A percentile compares a stretch with the other conserved stretches of the same genome.
These are phyloP conservation scores for Chiua sp. DNA, from an alignment of 1,284 basidiomycete genomes.

Conservation along the genomic window DNA sequence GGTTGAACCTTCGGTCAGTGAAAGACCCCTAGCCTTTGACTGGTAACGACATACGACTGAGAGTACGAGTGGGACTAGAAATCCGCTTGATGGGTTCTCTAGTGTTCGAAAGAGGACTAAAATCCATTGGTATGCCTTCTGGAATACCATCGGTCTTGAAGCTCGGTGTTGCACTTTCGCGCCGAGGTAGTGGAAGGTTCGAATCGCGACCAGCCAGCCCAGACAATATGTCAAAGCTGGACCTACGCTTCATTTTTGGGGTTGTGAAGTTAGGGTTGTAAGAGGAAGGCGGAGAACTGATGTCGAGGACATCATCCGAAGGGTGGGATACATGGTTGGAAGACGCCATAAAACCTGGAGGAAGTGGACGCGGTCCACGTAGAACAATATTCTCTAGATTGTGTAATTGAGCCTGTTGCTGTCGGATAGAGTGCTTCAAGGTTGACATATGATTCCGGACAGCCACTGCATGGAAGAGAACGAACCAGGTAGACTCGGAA, in stretches of 20 bases:
- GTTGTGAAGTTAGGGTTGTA: constrained; percentile 40
- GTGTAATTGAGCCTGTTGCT: constrained; percentile 76
- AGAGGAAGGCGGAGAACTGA: constrained; percentile 43
- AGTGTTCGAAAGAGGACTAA: constrained; percentile 45
- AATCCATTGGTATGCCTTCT: constrained; percentile 73
- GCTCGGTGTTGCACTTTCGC: constrained; percentile 45
- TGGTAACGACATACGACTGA: constrained; percentile 69
- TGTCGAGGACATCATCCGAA: constrained; percentile 41
- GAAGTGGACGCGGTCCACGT: constrained; percentile 63
- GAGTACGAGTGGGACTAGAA: constrained; percentile 74
- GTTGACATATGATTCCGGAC: constrained; percentile 76
- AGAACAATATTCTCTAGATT: constrained; percentile 67
- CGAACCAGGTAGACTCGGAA: constrained; percentile 32
- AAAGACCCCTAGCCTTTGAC: constrained; percentile 30
- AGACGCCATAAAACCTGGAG: constrained; percentile 46
- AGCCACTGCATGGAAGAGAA: constrained; percentile 53
- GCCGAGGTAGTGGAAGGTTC: constrained; percentile 66
- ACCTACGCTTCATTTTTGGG: constrained; percentile 58
- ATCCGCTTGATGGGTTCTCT: constrained; percentile 55
- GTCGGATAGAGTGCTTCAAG: constrained; percentile 76
- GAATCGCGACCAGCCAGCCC: constrained; percentile 77
- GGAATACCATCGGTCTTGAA: constrained; percentile 59
- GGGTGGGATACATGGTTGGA: constrained; percentile 38
- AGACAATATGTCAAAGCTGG: constrained; percentile 73
- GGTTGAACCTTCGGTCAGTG: constrained; percentile 33